Percentiles rank a stretch among this genome's conserved stretches.
These are phyloP conservation scores for Mycocentrospora acerina DNA, from an alignment of 2,329 filamentous ascomycete genomes.

Conservation along the genomic window DNA sequence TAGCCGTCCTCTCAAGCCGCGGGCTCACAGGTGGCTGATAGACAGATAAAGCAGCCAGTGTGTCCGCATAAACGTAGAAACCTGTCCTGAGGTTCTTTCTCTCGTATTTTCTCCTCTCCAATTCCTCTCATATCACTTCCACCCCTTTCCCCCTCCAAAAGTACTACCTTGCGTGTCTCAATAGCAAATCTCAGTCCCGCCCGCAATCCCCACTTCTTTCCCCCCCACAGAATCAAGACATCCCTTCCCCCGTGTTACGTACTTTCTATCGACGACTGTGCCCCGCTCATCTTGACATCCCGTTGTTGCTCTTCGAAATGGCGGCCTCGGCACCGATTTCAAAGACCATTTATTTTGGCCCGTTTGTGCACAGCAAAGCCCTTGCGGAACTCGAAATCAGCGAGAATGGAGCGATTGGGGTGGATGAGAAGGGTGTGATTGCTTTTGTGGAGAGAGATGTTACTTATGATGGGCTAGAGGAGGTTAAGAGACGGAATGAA, in stretches of 20 bases:
- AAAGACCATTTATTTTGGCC: conserved; percentile 57
- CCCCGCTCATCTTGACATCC: too few species aligned
- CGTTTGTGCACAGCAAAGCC: conserved; percentile 61
- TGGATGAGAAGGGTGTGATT: conserved; percentile 55
- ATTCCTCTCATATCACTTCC: too few species aligned
- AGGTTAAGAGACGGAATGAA: conserved; percentile 23
- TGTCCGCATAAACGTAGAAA: conserved; percentile 3
- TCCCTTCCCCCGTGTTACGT: too few species aligned
- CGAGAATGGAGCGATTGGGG: conserved; percentile 51
- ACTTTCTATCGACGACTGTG: too few species aligned
- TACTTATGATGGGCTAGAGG: conserved; percentile 11
- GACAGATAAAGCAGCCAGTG: conserved; percentile 17
- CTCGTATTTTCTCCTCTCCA: too few species aligned
- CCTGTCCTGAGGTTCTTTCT: background rate
- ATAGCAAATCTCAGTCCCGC: too few species aligned
- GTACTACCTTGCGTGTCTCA: too few species aligned
- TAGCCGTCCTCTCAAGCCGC: background rate
- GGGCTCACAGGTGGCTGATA: too few species aligned
- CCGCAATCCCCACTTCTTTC: too few species aligned
- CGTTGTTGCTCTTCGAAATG: conserved; percentile 18
- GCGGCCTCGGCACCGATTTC: conserved; percentile 29
- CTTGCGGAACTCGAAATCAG: conserved; percentile 53
- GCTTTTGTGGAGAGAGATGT: conserved; percentile 47
- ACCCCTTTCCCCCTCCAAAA: too few species aligned
- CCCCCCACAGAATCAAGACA: too few species aligned